These are phyloP conservation scores for Euphorbia lathyris DNA, from an alignment of 345 rosid genomes.

Conservation along the genomic window DNA sequence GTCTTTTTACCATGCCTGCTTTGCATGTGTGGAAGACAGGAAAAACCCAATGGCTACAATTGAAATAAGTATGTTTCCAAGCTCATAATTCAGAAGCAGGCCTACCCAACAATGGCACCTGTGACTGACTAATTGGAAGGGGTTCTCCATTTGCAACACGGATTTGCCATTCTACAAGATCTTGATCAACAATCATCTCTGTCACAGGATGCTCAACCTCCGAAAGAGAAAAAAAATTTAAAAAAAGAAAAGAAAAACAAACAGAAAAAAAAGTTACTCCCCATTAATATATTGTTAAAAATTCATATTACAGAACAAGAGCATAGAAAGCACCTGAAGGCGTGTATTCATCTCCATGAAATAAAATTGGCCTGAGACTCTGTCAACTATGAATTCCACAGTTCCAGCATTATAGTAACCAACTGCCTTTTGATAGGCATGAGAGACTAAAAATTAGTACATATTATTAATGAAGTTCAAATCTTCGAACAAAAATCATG, in stretches of 20 bases:
- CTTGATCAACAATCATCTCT: slow-evolving; percentile 95
- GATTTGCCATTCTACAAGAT: slow-evolving; percentile 97
- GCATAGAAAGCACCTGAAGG: slow-evolving; percentile 59
- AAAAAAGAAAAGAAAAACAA: no score
- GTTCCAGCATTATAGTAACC: slow-evolving; percentile 93
- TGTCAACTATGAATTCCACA: slow-evolving; percentile 93
- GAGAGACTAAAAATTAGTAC: slow-evolving; percentile 35
- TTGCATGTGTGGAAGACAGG: not conserved
- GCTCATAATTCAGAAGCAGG: slow-evolving; percentile 10
- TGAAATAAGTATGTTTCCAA: slow-evolving; percentile 2
- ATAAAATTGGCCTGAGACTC: slow-evolving; percentile 66
- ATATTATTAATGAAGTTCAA: not conserved
- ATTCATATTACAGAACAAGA: slow-evolving; percentile 8
- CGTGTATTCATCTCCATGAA: slow-evolving; percentile 99
- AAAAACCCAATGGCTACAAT: not conserved
- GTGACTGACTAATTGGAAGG: slow-evolving; percentile 70
- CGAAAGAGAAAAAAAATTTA: slow-evolving; percentile 26
- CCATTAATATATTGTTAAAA: slow-evolving; percentile 13
- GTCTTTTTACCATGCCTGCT: not conserved
- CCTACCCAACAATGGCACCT: slow-evolving; percentile 77
- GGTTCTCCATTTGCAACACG: slow-evolving; percentile 84
- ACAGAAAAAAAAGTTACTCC: slow-evolving; percentile 13
- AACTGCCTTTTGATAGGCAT: slow-evolving; percentile 69
- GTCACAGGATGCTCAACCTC: slow-evolving; percentile 99
- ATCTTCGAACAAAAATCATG: slow-evolving; percentile 1